Percentiles rank a stretch among this genome's conserved stretches.
Conservation (phyloP, 371 early-diverging fungal species). For the Lichtheimia hyalospora region DNA sequence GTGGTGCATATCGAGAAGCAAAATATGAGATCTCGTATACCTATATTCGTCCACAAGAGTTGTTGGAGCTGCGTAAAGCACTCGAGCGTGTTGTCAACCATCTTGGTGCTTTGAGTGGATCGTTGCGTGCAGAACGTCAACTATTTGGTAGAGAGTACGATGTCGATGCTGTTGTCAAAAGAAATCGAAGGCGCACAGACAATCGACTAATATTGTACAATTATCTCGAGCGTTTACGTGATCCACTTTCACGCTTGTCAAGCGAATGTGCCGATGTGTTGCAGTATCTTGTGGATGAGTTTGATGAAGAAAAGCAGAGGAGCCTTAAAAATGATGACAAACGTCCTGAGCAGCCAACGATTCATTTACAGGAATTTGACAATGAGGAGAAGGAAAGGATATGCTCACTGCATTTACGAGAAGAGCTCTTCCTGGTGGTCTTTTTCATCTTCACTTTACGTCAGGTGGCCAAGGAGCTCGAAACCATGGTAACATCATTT, state of each 20-base stretch:
- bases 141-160: conserved; percentile 27
- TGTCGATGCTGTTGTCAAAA: background rate
- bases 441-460: conserved; percentile 64
- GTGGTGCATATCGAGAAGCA: conserved; percentile 43
- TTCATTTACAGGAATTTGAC: conserved; percentile 13
- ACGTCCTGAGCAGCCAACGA: background rate
- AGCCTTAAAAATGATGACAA: background rate
- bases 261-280: conserved; percentile 45
- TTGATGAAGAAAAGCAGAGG: background rate
- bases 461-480: conserved; percentile 55
- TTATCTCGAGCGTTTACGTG: conserved; percentile 53
- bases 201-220: conserved; percentile 51
- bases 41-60: conserved; percentile 38
- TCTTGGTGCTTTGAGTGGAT: conserved; percentile 40
- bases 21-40: conserved; percentile 50
- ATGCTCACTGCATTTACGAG: conserved; percentile 51
- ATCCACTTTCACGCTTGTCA: conserved; percentile 53
- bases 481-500: conserved; percentile 33
- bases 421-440: conserved; percentile 63
- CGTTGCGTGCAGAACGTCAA: conserved; percentile 40
- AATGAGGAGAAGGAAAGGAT: conserved; percentile 13
- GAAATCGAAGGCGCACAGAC: conserved; percentile 5
- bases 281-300: background rate
- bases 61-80: conserved; percentile 31
- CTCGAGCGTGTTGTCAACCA: conserved; percentile 39